phyloP scores from a whole-genome alignment of 768 basidiomycete species.

The Tricholoma bakamatsutake region DNA sequence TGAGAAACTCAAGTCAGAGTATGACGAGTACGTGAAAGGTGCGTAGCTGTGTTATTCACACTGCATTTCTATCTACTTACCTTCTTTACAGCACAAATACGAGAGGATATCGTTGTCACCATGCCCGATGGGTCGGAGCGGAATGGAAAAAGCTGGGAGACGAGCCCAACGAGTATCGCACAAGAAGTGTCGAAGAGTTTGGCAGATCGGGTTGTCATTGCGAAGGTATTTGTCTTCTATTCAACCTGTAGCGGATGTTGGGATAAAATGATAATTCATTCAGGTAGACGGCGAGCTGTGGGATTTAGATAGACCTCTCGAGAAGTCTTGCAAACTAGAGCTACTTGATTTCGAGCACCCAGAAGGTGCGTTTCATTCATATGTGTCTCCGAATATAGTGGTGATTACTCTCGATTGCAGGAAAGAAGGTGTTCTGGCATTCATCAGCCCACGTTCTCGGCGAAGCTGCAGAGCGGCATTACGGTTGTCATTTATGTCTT shows the following conservation, averaged over 20 bases:
- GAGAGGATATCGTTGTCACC: conserved; percentile 78
- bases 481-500: conserved; percentile 94
- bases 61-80: background rate
- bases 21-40: conserved; percentile 80
- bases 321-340: conserved; percentile 73
- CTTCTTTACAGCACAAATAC: conserved; percentile 55
- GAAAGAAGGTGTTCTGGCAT: conserved; percentile 99
- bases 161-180: conserved; percentile 87
- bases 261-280: conserved; percentile 1
- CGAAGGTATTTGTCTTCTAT: conserved; percentile 56
- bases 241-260: background rate
- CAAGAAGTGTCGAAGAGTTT: conserved; percentile 82
- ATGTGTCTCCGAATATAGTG: background rate
- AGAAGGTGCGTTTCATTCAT: conserved; percentile 49
- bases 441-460: conserved; percentile 98
- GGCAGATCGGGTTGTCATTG: conserved; percentile 86
- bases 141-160: conserved; percentile 90
- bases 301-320: conserved; percentile 95
- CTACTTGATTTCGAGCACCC: conserved; percentile 90
- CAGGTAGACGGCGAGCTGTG: conserved; percentile 85
- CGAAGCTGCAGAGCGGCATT: conserved; percentile 92
- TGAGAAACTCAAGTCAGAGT: conserved; percentile 77
- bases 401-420: conserved; percentile 29
- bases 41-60: conserved; percentile 1
- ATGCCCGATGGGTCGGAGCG: conserved; percentile 83